Evolutionary conservation across 1,139 yeast species (phyloP).

Genomic region (Yamadazyma jaroonii): DNA sequence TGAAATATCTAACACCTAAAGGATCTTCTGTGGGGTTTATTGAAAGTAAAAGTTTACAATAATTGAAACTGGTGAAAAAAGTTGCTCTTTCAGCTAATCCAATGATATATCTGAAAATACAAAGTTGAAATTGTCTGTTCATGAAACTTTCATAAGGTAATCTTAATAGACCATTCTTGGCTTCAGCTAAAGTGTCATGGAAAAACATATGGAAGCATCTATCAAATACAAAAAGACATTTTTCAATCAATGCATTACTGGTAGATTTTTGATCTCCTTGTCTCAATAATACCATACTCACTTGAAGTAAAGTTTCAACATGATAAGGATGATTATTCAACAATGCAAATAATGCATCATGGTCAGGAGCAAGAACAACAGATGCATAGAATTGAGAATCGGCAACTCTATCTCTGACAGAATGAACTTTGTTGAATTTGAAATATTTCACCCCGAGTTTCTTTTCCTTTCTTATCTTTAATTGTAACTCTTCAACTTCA

Average conservation of each 20-base stretch:
- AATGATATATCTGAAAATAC: slow-evolving; percentile 69
- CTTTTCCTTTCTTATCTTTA: slow-evolving; percentile 43
- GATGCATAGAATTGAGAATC: slow-evolving; percentile 65
- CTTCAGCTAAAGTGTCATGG: slow-evolving; percentile 46
- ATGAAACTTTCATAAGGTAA: slow-evolving; percentile 74
- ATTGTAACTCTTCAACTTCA: slow-evolving; percentile 23
- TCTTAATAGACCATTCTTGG: slow-evolving; percentile 59
- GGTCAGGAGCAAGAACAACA: slow-evolving; percentile 69
- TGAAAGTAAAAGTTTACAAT: slow-evolving; percentile 66
- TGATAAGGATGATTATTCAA: slow-evolving; percentile 69
- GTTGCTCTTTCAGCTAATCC: slow-evolving; percentile 77
- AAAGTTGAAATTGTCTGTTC: slow-evolving; percentile 75
- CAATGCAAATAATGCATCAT: slow-evolving; percentile 58
- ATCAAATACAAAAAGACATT: slow-evolving; percentile 78
- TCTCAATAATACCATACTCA: slow-evolving; percentile 69
- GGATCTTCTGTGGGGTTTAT: slow-evolving; percentile 82
- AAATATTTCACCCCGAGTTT: slow-evolving; percentile 55
- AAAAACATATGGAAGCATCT: slow-evolving; percentile 44
- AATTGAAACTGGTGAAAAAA: slow-evolving; percentile 70
- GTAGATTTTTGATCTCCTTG: slow-evolving; percentile 72
- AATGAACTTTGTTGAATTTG: slow-evolving; percentile 43
- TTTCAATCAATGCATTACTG: slow-evolving; percentile 69
- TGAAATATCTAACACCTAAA: slow-evolving; percentile 75
- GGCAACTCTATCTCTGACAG: slow-evolving; percentile 42
- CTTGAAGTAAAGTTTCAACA: slow-evolving; percentile 75